Evolutionary conservation across 2,329 filamentous ascomycete genomes (phyloP).

Genomic region (Alternaria dauci): DNA sequence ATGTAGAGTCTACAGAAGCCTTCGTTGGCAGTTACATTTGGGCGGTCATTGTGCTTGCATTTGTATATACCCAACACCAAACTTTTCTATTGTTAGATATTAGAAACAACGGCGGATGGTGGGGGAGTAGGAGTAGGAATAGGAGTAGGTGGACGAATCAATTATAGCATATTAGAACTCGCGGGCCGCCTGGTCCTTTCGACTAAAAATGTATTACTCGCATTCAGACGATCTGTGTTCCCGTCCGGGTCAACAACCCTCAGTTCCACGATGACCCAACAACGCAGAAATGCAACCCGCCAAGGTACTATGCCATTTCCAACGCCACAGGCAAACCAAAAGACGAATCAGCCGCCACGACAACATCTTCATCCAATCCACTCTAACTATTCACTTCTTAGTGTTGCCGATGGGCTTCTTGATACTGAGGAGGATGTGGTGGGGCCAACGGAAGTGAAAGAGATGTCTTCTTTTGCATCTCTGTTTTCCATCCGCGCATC

Average conservation of each 20-base stretch:
- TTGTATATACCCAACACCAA: conserved; percentile 6
- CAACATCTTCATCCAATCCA: too few species aligned
- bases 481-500: neutral
- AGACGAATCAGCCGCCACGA: too few species aligned
- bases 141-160: conserved; percentile 2
- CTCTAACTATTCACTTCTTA: neutral
- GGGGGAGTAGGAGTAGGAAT: neutral
- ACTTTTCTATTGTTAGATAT: conserved; percentile 1
- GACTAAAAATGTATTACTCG: too few species aligned
- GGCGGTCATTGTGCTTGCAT: conserved; percentile 1
- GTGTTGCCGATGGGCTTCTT: neutral
- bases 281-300: too few species aligned
- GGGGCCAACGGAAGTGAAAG: neutral
- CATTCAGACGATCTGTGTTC: too few species aligned
- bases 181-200: neutral
- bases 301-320: too few species aligned
- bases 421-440: neutral
- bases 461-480: neutral
- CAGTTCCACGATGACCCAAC: too few species aligned
- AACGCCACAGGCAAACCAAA: too few species aligned
- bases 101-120: neutral
- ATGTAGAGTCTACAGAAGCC: conserved; percentile 5
- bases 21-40: conserved; percentile 1
- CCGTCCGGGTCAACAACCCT: too few species aligned
- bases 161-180: neutral